phyloP scores from a whole-genome alignment of 768 basidiomycete species.

The Tylopilus plumbeoviolaceoides region DNA sequence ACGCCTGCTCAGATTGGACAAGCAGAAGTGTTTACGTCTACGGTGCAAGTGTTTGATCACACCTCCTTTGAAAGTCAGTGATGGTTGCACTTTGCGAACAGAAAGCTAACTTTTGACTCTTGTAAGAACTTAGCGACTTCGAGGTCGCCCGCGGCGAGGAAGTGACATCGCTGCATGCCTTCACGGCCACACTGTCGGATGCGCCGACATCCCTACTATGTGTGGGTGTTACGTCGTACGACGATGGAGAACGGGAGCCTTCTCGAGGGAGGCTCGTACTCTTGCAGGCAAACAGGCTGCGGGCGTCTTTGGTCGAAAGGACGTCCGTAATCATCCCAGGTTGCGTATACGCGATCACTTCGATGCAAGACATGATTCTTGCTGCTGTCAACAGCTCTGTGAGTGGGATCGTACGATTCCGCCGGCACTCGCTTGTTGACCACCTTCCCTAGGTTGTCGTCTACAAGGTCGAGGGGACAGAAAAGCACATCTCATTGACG shows the following conservation, averaged over 20 bases:
- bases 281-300: conserved; percentile 34
- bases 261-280: conserved; percentile 59
- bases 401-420: conserved; percentile 21
- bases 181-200: conserved; percentile 27
- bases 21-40: conserved; percentile 42
- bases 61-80: conserved; percentile 57
- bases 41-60: conserved; percentile 66
- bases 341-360: conserved; percentile 63
- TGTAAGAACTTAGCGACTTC: conserved; percentile 28
- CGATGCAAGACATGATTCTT: conserved; percentile 48
- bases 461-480: conserved; percentile 38
- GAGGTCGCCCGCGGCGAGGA: conserved; percentile 50
- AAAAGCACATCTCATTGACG: conserved; percentile 29
- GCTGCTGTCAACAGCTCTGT: conserved; percentile 79
- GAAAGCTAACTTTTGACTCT: conserved; percentile 2
- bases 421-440: background rate
- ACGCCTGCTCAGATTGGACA: conserved; percentile 55
- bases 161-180: conserved; percentile 48
- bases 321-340: conserved; percentile 50
- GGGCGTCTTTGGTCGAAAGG: conserved; percentile 30
- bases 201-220: conserved; percentile 42
- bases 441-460: conserved; percentile 40
- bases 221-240: conserved; percentile 43
- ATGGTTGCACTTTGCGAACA: background rate
- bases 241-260: conserved; percentile 45